Conservation (phyloP, 2,329 filamentous ascomycete genomes). For the Aspergillus ochraceus region DNA sequence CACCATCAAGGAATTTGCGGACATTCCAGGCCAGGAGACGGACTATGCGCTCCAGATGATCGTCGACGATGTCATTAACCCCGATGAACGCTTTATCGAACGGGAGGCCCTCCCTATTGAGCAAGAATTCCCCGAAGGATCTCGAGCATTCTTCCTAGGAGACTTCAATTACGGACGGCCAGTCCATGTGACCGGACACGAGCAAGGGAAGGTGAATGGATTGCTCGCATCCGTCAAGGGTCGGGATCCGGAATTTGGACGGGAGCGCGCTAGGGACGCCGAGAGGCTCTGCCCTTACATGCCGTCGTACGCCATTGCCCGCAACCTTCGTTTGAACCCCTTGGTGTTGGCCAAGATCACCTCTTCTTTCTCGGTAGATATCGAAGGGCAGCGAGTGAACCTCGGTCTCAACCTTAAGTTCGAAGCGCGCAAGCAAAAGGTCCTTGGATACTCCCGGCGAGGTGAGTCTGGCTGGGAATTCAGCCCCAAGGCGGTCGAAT, state of each 20-base stretch:
- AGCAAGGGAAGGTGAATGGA: conserved; percentile 73
- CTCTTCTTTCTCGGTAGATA: conserved; percentile 82
- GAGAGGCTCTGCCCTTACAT: conserved; percentile 73
- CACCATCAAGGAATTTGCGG: conserved; percentile 87
- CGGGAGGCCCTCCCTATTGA: conserved; percentile 82
- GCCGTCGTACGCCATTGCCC: conserved; percentile 86
- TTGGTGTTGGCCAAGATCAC: conserved; percentile 94
- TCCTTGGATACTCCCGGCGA: conserved; percentile 91
- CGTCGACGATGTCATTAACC: conserved; percentile 85
- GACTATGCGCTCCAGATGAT: conserved; percentile 90
- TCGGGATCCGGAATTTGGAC: conserved; percentile 79
- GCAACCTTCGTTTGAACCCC: conserved; percentile 76
- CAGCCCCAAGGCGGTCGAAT: conserved; percentile 75
- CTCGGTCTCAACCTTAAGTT: conserved; percentile 96
- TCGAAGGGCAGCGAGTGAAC: conserved; percentile 82
- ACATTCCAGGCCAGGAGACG: conserved; percentile 79
- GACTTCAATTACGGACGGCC: conserved; percentile 91
- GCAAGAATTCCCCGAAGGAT: conserved; percentile 83
- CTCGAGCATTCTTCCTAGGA: conserved; percentile 88
- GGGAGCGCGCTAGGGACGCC: conserved; percentile 67
- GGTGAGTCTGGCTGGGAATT: conserved; percentile 91
- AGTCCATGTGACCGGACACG: conserved; percentile 75
- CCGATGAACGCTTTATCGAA: conserved; percentile 92
- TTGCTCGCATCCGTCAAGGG: conserved; percentile 71
- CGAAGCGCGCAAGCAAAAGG: conserved; percentile 91